phyloP scores from a whole-genome alignment of 169 alveolate species.

The Plasmodium adleri region DNA sequence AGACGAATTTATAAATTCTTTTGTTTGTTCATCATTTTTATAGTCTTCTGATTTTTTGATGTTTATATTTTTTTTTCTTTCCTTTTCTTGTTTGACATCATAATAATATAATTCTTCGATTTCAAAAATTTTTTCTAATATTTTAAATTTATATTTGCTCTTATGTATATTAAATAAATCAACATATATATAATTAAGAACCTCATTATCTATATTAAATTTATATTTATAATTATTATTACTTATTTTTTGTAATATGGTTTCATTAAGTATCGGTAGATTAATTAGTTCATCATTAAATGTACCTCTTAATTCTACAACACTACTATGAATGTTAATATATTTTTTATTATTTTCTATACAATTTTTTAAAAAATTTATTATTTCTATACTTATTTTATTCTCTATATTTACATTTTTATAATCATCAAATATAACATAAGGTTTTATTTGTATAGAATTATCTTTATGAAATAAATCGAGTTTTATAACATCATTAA shows the following conservation, averaged over 20 bases:
- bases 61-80: background rate
- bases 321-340: constrained; percentile 41
- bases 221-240: constrained; percentile 57
- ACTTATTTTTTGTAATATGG: constrained; percentile 51
- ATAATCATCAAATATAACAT: constrained; percentile 53
- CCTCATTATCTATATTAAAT: constrained; percentile 41
- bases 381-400: constrained; percentile 44
- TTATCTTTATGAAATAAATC: constrained; percentile 60
- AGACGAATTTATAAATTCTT: background rate
- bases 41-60: background rate
- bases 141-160: constrained; percentile 61
- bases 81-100: constrained; percentile 10
- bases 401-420: constrained; percentile 65
- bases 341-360: constrained; percentile 22
- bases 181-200: constrained; percentile 51
- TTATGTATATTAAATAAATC: constrained; percentile 61
- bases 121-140: constrained; percentile 48
- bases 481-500: constrained; percentile 39
- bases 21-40: background rate
- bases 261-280: constrained; percentile 44
- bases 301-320: constrained; percentile 51
- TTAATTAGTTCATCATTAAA: constrained; percentile 63
- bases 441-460: constrained; percentile 66
- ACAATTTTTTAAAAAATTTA: constrained; percentile 36
- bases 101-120: constrained; percentile 68